A percentile compares a stretch with the other conserved stretches of the same genome.
phyloP scores from a whole-genome alignment of 768 basidiomycete species.

The Leccinum uliginosum region DNA sequence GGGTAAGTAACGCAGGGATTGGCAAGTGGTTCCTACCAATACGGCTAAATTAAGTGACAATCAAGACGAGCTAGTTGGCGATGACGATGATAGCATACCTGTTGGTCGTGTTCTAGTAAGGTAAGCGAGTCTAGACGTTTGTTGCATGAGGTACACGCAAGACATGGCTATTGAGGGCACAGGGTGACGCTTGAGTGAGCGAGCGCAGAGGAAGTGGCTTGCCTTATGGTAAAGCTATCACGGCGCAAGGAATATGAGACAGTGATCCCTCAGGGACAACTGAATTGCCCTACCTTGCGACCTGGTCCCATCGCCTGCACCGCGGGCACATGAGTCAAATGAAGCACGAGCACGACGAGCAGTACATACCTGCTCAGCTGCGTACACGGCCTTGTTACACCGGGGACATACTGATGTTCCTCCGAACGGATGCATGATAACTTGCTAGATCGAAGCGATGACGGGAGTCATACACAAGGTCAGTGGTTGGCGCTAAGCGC shows the following conservation, averaged over 20 bases:
- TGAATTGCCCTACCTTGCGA: conserved; percentile 58
- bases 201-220: not conserved
- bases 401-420: conserved; percentile 69
- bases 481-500: not conserved
- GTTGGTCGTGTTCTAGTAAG: conserved; percentile 77
- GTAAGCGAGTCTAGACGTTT: conserved; percentile 75
- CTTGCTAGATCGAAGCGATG: conserved; percentile 11
- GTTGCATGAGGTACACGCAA: conserved; percentile 71
- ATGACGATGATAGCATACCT: conserved; percentile 43
- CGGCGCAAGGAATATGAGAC: not conserved
- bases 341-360: not conserved
- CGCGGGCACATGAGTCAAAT: conserved; percentile 8
- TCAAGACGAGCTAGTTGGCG: conserved; percentile 1
- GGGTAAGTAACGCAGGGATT: not conserved
- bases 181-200: not conserved
- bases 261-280: not conserved
- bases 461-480: not conserved
- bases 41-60: conserved; percentile 31
- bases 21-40: conserved; percentile 33
- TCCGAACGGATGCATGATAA: conserved; percentile 65
- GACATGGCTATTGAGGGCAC: conserved; percentile 55
- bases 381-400: conserved; percentile 77
- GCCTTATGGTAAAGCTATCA: conserved; percentile 78
- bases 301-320: conserved; percentile 79
- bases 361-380: conserved; percentile 72